phyloP scores from a whole-genome alignment of 1,284 basidiomycete species.

The Tausonia pullulans region DNA sequence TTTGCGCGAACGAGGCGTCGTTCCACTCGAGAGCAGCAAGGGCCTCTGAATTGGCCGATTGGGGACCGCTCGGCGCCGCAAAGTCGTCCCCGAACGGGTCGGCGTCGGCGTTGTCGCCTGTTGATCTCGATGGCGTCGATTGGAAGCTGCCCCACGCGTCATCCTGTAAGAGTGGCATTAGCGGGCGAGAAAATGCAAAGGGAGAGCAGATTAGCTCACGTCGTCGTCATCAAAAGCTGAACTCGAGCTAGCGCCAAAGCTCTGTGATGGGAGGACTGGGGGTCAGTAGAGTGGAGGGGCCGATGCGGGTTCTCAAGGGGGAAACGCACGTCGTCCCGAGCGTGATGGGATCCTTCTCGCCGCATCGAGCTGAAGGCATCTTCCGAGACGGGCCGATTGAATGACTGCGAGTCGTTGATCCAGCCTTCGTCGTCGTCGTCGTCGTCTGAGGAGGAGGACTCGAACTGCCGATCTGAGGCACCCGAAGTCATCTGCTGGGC shows the following conservation, averaged over 20 bases:
- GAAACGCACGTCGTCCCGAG: background rate
- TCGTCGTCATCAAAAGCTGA: slow-evolving; percentile 4
- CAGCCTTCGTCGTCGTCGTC: slow-evolving; percentile 18
- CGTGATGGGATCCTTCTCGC: background rate
- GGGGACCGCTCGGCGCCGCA: slow-evolving; percentile 6
- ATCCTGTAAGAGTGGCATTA: slow-evolving; percentile 9
- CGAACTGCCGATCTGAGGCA: slow-evolving; percentile 14
- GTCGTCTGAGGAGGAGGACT: slow-evolving; percentile 17
- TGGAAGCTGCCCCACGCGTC: slow-evolving; percentile 33
- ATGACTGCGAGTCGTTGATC: slow-evolving; percentile 7
- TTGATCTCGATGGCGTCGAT: slow-evolving; percentile 1
- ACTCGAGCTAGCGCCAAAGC: background rate
- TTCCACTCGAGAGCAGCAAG: slow-evolving; percentile 33
- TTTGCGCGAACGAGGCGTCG: slow-evolving; percentile 27
- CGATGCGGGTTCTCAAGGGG: background rate
- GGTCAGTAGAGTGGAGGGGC: background rate
- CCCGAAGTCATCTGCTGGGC: slow-evolving; percentile 17
- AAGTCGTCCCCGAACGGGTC: slow-evolving; percentile 31
- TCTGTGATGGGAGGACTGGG: slow-evolving; percentile 15
- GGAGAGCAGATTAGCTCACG: slow-evolving; percentile 13
- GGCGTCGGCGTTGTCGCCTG: slow-evolving; percentile 3
- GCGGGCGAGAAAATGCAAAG: background rate
- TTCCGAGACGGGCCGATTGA: background rate
- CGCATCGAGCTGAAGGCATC: background rate
- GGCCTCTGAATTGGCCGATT: slow-evolving; percentile 18